Base-by-base conservation (phyloP, 1,139 yeast species). In the Saccharomycopsis crataegensis region DNA sequence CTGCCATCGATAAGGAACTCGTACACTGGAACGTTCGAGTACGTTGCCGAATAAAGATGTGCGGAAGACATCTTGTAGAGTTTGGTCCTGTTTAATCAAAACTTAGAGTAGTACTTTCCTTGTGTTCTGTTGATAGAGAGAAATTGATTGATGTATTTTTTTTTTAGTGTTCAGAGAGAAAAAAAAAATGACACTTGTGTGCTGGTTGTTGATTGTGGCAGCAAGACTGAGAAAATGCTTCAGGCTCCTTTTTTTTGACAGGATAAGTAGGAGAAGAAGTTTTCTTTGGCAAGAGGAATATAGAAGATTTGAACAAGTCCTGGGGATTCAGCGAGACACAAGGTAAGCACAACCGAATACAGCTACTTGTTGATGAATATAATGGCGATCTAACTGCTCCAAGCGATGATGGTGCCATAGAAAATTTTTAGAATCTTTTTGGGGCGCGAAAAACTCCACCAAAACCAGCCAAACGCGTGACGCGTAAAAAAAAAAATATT, bases 21-120 rank as follows among this genome's bases (percentile, higher is more conserved):
- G 65, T 85, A 87, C 45, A 91, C 98, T 54, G 93, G 93, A 17
- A 90, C 95, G 64, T 86, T 86, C 17, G 93, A 85, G 67, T 86
- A 86, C 17, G 87, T 84, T 44, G 94, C 94, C 6, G 90, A 83
- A 65, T 83, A 86, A 53, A 86, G 77, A 65, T 73, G 73, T 4
- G 4, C 4, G 43, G 50, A 44, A 8, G 57, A 49, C 36, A 50
- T 45, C 16, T 22, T 44, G 36, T 17, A 6, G 41, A 28, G 31
- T 16, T 17, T 22, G 46, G 16, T 6, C 32, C 40, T 32, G 41
- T 22, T 28, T 8, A 9, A 4, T 22, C 28, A 22, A 22, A 22
- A 28, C 40, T 8, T 34, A 34, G 33, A 33, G 36, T n/a, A 33
- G 14, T 9, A 8, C 16, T 43, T 12, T 41, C 28, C n/a, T 41